phyloP scores from a whole-genome alignment of 371 early-diverging fungal species.

The Entomophthora muscae region DNA sequence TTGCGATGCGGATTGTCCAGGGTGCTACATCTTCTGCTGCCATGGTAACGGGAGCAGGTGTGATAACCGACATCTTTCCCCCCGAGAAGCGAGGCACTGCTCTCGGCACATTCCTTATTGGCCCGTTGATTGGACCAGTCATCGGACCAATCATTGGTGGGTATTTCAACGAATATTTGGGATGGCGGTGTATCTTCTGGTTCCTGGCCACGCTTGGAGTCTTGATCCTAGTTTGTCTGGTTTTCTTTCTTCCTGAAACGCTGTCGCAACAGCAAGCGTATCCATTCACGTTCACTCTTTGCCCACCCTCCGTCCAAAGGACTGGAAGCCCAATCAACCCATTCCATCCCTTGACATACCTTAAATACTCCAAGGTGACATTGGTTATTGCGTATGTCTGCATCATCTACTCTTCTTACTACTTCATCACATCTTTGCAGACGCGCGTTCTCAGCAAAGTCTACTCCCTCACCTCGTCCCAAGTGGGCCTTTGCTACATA shows the following conservation, averaged over 20 bases:
- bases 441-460: constrained; percentile 16
- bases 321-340: constrained; percentile 11
- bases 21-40: constrained; percentile 48
- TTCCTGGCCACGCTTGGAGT: constrained; percentile 28
- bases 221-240: constrained; percentile 14
- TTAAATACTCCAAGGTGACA: constrained; percentile 23
- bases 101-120: constrained; percentile 35
- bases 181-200: constrained; percentile 52
- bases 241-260: constrained; percentile 48
- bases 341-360: constrained; percentile 19
- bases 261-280: constrained; percentile 16
- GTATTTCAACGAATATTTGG: constrained; percentile 25
- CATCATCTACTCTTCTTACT: constrained; percentile 30
- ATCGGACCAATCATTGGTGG: constrained; percentile 26
- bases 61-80: constrained; percentile 30
- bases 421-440: constrained; percentile 22
- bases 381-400: constrained; percentile 27
- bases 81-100: constrained; percentile 27
- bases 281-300: background rate
- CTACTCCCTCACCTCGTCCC: constrained; percentile 19
- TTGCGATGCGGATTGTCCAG: constrained; percentile 42
- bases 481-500: constrained; percentile 24
- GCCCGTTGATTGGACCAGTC: constrained; percentile 33
- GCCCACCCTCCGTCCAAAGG: constrained; percentile 8
- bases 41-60: constrained; percentile 51